Evolutionary conservation across 768 basidiomycete genomes (phyloP).

Genomic region (Russula sp.): DNA sequence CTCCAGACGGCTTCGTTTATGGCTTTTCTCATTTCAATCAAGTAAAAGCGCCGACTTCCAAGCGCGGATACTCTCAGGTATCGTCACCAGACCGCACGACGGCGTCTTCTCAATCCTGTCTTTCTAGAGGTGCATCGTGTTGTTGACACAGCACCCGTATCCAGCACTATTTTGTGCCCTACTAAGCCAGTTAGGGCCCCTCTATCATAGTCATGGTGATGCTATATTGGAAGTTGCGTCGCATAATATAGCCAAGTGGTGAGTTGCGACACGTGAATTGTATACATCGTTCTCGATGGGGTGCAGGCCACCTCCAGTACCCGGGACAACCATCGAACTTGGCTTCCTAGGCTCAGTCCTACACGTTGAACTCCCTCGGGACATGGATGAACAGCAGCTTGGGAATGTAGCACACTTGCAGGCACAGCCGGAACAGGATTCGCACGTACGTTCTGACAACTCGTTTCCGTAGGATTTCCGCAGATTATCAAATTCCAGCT

Average conservation of each 20-base stretch:
- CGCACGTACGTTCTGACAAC: conserved; percentile 10
- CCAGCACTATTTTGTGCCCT: conserved; percentile 73
- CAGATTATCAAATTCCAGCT: conserved; percentile 39
- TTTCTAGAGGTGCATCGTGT: conserved; percentile 67
- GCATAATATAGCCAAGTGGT: conserved; percentile 83
- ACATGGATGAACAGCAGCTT: conserved; percentile 67
- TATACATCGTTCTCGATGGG: conserved; percentile 30
- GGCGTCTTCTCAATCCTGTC: conserved; percentile 19
- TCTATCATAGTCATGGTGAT: conserved; percentile 65
- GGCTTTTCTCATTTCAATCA: conserved; percentile 78
- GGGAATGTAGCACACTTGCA: conserved; percentile 38
- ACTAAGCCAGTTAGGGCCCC: conserved; percentile 65
- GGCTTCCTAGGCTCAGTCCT: conserved; percentile 79
- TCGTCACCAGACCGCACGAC: background rate
- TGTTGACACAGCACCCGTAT: conserved; percentile 74
- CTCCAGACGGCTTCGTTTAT: conserved; percentile 62
- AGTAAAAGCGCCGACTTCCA: conserved; percentile 52
- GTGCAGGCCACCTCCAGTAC: conserved; percentile 69
- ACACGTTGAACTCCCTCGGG: conserved; percentile 63
- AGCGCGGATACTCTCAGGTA: conserved; percentile 80
- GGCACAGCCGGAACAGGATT: conserved; percentile 20
- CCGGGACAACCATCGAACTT: conserved; percentile 65
- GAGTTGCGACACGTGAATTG: conserved; percentile 26
- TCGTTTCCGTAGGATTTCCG: background rate
- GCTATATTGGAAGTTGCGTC: conserved; percentile 84